phyloP scores from a whole-genome alignment of 768 basidiomycete genomes.

The Leucocoprinus birnbaumii region DNA sequence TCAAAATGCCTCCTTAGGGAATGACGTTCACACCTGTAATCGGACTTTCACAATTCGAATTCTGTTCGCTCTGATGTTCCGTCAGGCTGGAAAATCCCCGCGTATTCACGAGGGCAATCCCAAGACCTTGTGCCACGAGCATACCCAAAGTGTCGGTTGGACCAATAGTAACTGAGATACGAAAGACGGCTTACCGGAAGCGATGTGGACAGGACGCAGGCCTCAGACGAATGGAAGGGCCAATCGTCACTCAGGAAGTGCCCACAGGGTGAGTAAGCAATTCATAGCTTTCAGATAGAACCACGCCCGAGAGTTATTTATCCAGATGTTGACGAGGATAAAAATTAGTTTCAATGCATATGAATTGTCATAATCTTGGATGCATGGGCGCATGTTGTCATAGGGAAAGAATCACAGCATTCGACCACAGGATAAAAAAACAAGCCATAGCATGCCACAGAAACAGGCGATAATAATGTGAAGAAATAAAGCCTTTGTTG shows the following conservation, averaged over 20 bases:
- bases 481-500: slow-evolving; percentile 10
- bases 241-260: too few species aligned
- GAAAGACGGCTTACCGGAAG: too few species aligned
- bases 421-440: background rate
- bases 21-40: slow-evolving; percentile 2
- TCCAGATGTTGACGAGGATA: too few species aligned
- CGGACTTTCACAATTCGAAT: background rate
- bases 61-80: slow-evolving; percentile 7
- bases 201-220: too few species aligned
- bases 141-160: background rate
- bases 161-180: background rate
- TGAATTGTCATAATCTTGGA: too few species aligned
- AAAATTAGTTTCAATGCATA: too few species aligned
- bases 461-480: slow-evolving; percentile 1
- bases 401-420: background rate
- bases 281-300: too few species aligned
- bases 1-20: background rate
- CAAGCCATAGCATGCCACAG: slow-evolving; percentile 6
- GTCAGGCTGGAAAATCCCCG: background rate
- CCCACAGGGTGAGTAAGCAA: too few species aligned
- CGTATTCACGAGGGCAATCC: background rate
- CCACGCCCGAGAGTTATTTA: too few species aligned
- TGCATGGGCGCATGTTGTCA: background rate
- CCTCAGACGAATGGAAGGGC: too few species aligned
- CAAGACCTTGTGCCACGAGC: background rate